Conservation (phyloP, 2,329 filamentous ascomycete genomes). For the Coccinonectria pachysandricola region DNA sequence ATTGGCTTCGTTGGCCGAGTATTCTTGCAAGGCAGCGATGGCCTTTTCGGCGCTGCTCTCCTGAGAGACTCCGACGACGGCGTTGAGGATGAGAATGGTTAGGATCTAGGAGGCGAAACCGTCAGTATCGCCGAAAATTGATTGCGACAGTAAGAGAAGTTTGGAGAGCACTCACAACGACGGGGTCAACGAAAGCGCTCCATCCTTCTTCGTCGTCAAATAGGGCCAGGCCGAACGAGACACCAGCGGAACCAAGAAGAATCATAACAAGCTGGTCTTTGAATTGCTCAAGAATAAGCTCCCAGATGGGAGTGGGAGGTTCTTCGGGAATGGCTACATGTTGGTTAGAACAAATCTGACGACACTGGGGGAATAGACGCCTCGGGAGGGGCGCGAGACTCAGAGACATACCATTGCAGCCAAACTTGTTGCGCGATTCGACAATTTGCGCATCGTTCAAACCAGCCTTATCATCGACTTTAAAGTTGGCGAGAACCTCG, state of each 20-base stretch:
- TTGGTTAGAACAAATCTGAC: slow-evolving; percentile 7
- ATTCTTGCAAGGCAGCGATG: slow-evolving; percentile 95
- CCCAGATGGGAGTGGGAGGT: slow-evolving; percentile 89
- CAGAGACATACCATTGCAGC: slow-evolving; percentile 50
- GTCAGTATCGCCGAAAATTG: slow-evolving; percentile 5
- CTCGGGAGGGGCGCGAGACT: slow-evolving; percentile 1
- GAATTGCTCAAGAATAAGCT: slow-evolving; percentile 96
- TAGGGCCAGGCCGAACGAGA: slow-evolving; percentile 87
- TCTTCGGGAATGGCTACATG: slow-evolving; percentile 61
- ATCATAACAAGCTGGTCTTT: slow-evolving; percentile 98
- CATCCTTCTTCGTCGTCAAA: slow-evolving; percentile 90
- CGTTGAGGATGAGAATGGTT: slow-evolving; percentile 92
- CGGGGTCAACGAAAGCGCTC: slow-evolving; percentile 94
- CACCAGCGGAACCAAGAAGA: slow-evolving; percentile 78
- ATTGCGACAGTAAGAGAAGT: slow-evolving; percentile 1
- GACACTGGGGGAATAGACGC: no score
- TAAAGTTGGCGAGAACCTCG: slow-evolving; percentile 49
- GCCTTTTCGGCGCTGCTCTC: slow-evolving; percentile 98
- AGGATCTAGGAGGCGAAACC: slow-evolving; percentile 56
- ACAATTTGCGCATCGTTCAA: slow-evolving; percentile 49
- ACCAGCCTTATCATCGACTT: slow-evolving; percentile 43
- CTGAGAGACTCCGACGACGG: slow-evolving; percentile 94
- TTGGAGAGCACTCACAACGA: slow-evolving; percentile 58
- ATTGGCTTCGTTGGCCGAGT: slow-evolving; percentile 96
- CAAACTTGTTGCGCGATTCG: slow-evolving; percentile 46